Percentiles rank a stretch among this genome's conserved stretches.
Conservation (phyloP, 345 rosid species). For the Erucastrum elatum region DNA sequence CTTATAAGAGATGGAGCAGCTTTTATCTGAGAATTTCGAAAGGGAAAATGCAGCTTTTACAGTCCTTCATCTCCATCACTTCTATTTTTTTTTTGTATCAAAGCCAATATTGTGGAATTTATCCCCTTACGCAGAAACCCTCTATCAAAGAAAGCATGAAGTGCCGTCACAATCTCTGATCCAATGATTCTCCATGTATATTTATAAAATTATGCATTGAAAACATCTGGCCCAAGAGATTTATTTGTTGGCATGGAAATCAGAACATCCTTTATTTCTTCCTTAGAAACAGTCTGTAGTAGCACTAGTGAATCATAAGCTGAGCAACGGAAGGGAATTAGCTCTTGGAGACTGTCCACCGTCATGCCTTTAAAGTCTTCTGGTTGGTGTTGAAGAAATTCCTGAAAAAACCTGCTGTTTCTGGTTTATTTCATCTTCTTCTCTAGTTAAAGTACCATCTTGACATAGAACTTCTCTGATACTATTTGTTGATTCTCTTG, state of each 20-base stretch:
- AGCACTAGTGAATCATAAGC: no score
- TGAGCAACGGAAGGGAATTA: not conserved
- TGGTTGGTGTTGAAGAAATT: not conserved
- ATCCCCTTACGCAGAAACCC: not conserved
- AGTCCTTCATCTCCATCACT: not conserved
- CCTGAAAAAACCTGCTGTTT: not conserved
- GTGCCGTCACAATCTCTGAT: not conserved
- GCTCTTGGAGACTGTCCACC: not conserved
- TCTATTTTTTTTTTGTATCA: not conserved
- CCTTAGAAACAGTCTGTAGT: not conserved
- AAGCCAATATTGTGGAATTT: not conserved
- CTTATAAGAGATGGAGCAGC: not conserved
- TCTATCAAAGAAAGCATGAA: not conserved
- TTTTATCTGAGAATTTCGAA: not conserved
- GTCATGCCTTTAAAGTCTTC: not conserved
- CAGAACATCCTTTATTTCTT: not conserved
- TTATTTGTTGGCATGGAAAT: not conserved
- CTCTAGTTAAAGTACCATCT: not conserved
- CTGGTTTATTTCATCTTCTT: no score
- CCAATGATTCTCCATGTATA: not conserved
- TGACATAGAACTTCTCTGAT: no score
- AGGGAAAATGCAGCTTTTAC: not conserved
- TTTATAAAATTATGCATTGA: not conserved
- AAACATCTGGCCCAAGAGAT: not conserved
- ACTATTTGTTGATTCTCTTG: not conserved